Evolutionary conservation across 2,329 filamentous ascomycete genomes (phyloP).

Genomic region (Thelonectria discophora): DNA sequence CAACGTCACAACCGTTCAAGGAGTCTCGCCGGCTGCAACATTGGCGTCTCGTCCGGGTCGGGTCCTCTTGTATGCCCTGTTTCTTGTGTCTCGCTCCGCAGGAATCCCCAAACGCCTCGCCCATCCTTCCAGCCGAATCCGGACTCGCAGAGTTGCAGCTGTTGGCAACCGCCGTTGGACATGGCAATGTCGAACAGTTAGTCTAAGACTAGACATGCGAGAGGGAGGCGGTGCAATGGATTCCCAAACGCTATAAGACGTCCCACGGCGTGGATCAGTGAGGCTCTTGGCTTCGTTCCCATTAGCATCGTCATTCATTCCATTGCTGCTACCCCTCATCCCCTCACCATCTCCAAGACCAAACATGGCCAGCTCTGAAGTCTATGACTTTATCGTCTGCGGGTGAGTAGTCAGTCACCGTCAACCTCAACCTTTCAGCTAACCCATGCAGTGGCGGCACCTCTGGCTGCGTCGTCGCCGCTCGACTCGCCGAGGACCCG

Average conservation of each 20-base stretch:
- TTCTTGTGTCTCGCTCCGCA: too few species aligned
- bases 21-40: constrained; percentile 3
- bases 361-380: constrained; percentile 33
- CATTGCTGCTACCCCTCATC: too few species aligned
- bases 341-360: neutral
- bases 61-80: neutral
- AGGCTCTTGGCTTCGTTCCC: neutral
- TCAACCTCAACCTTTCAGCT: constrained; percentile 15
- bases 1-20: neutral
- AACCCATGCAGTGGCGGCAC: constrained; percentile 46
- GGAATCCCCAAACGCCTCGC: too few species aligned
- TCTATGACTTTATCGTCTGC: constrained; percentile 48
- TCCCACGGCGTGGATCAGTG: neutral
- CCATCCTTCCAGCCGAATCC: neutral
- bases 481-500: constrained; percentile 48
- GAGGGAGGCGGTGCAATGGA: neutral
- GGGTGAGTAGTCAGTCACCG: constrained; percentile 40
- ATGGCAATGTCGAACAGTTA: constrained; percentile 11
- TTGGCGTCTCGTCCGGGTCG: constrained; percentile 1
- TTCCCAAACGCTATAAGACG: constrained; percentile 16
- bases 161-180: too few species aligned
- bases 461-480: constrained; percentile 49
- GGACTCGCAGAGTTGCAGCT: constrained; percentile 16
- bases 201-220: neutral
- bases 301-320: constrained; percentile 2